Evolutionary conservation across 345 rosid species (phyloP).

Genomic region (Passiflora organensis): DNA sequence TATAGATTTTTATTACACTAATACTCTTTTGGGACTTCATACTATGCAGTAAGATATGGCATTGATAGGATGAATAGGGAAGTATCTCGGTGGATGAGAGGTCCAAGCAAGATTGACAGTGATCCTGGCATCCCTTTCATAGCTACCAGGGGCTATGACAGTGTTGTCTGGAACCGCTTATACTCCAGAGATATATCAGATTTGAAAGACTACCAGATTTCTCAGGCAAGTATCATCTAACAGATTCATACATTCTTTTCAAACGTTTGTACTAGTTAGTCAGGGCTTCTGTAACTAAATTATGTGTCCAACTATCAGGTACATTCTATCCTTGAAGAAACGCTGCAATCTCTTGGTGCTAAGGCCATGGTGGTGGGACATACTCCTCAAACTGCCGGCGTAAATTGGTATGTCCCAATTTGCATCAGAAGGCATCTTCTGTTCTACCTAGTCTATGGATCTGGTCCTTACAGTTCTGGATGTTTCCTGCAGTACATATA

Average conservation of each 20-base stretch:
- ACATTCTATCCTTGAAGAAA: slow-evolving; percentile 50
- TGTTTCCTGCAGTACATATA: slow-evolving; percentile 54
- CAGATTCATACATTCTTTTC: too few relatives aligned
- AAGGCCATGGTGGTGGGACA: slow-evolving; percentile 97
- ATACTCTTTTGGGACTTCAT: slow-evolving; percentile 30
- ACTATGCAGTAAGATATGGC: slow-evolving; percentile 82
- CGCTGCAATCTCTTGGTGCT: slow-evolving; percentile 64
- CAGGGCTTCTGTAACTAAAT: slow-evolving; percentile 10
- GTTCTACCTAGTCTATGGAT: background rate
- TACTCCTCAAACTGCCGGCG: slow-evolving; percentile 79
- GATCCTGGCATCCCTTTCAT: slow-evolving; percentile 57
- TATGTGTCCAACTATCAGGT: slow-evolving; percentile 34
- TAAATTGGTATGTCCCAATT: slow-evolving; percentile 54
- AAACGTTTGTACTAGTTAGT: too few relatives aligned
- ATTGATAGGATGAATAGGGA: slow-evolving; percentile 78
- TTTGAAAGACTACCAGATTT: slow-evolving; percentile 48
- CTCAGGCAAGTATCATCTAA: slow-evolving; percentile 46
- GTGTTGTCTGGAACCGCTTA: slow-evolving; percentile 89
- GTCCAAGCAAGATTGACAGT: slow-evolving; percentile 37
- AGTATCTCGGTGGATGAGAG: slow-evolving; percentile 87
- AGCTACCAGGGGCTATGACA: slow-evolving; percentile 73
- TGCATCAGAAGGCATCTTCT: background rate
- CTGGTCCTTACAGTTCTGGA: background rate
- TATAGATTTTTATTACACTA: slow-evolving; percentile 10
- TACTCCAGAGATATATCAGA: slow-evolving; percentile 69